Conservation (phyloP, 2,329 filamentous ascomycete species). For the Fusarium phyllophilum region DNA sequence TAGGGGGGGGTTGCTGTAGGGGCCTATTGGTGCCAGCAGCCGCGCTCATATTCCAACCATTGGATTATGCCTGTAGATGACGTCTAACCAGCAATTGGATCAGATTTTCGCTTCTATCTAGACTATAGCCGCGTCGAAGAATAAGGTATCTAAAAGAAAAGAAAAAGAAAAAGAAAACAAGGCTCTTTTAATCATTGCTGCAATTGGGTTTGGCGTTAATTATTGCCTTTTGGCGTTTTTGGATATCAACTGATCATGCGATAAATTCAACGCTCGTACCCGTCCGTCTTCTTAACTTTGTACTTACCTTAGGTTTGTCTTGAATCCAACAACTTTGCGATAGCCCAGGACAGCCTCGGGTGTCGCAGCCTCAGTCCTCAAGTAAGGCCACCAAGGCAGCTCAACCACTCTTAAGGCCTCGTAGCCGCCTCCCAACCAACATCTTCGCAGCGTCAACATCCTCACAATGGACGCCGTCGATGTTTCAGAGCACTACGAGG, state of each 20-base stretch:
- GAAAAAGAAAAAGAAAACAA: neutral
- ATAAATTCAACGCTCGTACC: slow-evolving; percentile 11
- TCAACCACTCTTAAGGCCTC: slow-evolving; percentile 40
- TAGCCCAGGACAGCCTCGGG: neutral
- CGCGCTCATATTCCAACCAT: slow-evolving; percentile 26
- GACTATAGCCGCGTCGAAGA: slow-evolving; percentile 2
- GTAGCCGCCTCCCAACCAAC: slow-evolving; percentile 43
- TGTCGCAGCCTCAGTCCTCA: neutral
- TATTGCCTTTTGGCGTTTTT: neutral
- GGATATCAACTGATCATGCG: neutral
- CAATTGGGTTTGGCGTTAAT: neutral
- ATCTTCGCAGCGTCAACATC: slow-evolving; percentile 30
- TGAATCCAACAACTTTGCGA: slow-evolving; percentile 16
- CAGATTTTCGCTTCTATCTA: neutral
- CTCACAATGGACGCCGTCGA: slow-evolving; percentile 64
- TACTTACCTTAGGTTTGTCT: neutral
- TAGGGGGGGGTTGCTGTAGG: neutral
- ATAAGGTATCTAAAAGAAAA: neutral
- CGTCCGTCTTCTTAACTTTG: neutral
- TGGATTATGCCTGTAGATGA: slow-evolving; percentile 24
- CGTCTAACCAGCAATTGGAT: slow-evolving; percentile 12
- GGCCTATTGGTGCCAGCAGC: slow-evolving; percentile 25
- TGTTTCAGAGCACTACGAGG: slow-evolving; percentile 70
- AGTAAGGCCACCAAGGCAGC: neutral
- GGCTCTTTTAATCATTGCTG: neutral